Base-by-base conservation (phyloP, 2,329 filamentous ascomycete genomes). In the Metarhizium sp. region DNA sequence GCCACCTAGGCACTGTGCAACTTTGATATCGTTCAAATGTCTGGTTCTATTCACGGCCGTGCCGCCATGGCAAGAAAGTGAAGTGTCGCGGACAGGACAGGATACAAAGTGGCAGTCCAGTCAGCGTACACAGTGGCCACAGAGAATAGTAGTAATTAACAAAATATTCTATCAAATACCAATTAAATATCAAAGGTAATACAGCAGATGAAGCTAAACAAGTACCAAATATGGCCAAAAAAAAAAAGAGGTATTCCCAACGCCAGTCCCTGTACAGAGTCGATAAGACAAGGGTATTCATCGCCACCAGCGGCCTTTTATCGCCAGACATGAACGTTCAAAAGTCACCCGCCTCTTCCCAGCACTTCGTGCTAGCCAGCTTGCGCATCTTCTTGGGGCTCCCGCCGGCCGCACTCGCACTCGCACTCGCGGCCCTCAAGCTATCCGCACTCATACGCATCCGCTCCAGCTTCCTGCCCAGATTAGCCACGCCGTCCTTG, bases 381-480 rank as follows among this genome's bases (percentile, higher is more conserved):
- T 74, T 78, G n/a, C 78, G 72, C 59, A 79, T 65, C 68, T 80
- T 82, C 66, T 79, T 81, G 14, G 78, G 78, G 56, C 76, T 81
- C 0, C 71, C 73, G 7, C 59, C 67, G 46, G 64, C 67, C 45
- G 59, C 63, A 29, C 45, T 11, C 6, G 42, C 42, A 25, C n/a
- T 40, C 53, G 55, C 60, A 58, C 65, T 63, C 11, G 62, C 51
- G 30, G 61, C 53, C 48, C 63, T 55, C 57, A 58, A 55, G 38
- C 64, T 66, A 16, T 72, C 71, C 46, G 71, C 75, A 53, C 72
- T 75, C 38, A 83, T 70, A 4, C 75, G 73, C 63, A 83, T 69
- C 57, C 71, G 69, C 66, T 82, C 78, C 65, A 83, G 67, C 64
- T 72, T 75, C 30, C 69, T 71, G 2, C 77, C 72, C 4, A 80